phyloP scores from a whole-genome alignment of 768 basidiomycete genomes.

The Cystofilobasidium ferigula region DNA sequence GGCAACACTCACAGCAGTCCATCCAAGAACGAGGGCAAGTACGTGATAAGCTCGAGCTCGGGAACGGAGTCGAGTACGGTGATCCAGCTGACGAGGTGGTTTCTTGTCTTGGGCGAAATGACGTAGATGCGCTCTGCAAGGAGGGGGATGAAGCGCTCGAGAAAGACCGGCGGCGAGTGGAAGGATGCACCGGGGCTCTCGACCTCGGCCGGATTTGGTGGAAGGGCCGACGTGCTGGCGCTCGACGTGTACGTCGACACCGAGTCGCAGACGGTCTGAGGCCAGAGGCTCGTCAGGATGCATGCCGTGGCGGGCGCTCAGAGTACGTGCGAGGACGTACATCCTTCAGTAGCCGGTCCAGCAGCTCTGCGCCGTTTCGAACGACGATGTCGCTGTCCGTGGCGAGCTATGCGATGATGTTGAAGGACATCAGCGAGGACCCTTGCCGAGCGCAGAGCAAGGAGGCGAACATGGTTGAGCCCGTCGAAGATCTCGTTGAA shows the following conservation, averaged over 20 bases:
- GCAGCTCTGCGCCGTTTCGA: conserved; percentile 93
- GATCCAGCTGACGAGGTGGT: conserved; percentile 95
- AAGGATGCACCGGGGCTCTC: conserved; percentile 29
- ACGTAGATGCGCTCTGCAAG: conserved; percentile 89
- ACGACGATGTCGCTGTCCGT: conserved; percentile 92
- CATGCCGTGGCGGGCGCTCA: not conserved
- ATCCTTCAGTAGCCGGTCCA: conserved; percentile 93
- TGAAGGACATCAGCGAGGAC: not conserved
- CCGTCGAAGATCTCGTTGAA: conserved; percentile 99
- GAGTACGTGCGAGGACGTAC: not conserved
- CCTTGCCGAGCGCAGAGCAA: not conserved
- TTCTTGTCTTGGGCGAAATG: conserved; percentile 86
- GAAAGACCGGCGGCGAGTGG: conserved; percentile 50
- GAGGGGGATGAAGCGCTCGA: conserved; percentile 87
- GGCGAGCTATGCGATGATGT: conserved; percentile 53
- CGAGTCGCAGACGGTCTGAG: conserved; percentile 75
- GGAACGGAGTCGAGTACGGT: conserved; percentile 90
- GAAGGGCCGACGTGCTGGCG: not conserved
- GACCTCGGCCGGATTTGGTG: conserved; percentile 32
- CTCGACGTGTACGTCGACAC: conserved; percentile 46
- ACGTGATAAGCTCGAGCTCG: conserved; percentile 86
- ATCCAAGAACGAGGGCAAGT: conserved; percentile 87
- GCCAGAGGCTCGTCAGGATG: not conserved
- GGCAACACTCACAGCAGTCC: conserved; percentile 59
- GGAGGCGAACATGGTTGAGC: conserved; percentile 67